Evolutionary conservation across 805 yeast genomes (phyloP).

Genomic region (Yamadazyma akitaensis): DNA sequence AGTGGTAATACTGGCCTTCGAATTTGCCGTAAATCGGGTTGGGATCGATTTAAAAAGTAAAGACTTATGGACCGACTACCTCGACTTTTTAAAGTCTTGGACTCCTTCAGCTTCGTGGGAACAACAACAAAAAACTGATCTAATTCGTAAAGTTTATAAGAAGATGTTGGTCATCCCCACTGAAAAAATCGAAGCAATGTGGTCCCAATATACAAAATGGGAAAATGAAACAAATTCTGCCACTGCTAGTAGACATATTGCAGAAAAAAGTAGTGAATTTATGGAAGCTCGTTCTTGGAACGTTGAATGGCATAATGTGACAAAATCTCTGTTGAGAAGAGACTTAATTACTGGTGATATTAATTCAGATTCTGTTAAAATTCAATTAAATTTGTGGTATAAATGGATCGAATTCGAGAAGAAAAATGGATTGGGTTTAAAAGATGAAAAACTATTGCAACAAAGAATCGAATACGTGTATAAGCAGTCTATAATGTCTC

Average conservation of each 20-base stretch:
- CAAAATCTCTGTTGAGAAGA: constrained; percentile 47
- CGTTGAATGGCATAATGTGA: constrained; percentile 63
- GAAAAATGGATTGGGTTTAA: constrained; percentile 61
- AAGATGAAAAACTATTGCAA: constrained; percentile 42
- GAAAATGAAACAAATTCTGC: constrained; percentile 72
- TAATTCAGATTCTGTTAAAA: constrained; percentile 21
- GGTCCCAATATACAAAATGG: constrained; percentile 81
- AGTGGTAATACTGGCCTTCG: constrained; percentile 75
- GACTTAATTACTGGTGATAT: constrained; percentile 28
- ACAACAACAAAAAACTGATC: constrained; percentile 73
- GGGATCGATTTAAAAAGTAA: constrained; percentile 76
- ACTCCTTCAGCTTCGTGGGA: constrained; percentile 81
- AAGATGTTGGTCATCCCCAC: constrained; percentile 74
- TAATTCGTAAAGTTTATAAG: constrained; percentile 69
- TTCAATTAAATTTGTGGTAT: constrained; percentile 58
- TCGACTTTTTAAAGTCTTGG: constrained; percentile 77
- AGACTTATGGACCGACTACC: constrained; percentile 74
- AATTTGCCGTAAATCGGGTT: constrained; percentile 71
- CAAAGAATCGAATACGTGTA: constrained; percentile 69
- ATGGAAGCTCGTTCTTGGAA: constrained; percentile 82
- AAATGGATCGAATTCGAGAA: constrained; percentile 81
- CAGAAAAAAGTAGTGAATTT: constrained; percentile 77
- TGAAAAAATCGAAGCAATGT: constrained; percentile 65
- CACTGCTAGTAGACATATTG: constrained; percentile 80
- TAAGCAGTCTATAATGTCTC: constrained; percentile 59